Evolutionary conservation across 352 stramenopile species (phyloP).

Genomic region (Globisporangium megalacanthum): DNA sequence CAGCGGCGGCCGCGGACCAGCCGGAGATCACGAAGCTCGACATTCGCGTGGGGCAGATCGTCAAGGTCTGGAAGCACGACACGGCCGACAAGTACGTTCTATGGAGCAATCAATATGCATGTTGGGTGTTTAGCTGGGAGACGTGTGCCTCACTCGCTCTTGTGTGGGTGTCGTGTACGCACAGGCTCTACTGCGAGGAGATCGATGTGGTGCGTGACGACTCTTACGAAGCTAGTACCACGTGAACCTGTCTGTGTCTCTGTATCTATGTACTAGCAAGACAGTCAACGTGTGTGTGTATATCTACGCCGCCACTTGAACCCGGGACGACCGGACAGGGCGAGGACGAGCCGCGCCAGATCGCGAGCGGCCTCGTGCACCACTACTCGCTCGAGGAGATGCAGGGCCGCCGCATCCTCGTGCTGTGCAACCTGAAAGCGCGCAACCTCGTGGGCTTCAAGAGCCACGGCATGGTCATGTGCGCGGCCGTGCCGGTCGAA

Average conservation of each 20-base stretch:
- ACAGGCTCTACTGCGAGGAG: constrained; percentile 87
- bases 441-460: constrained; percentile 88
- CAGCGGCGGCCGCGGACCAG: constrained; percentile 36
- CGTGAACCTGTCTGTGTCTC: background rate
- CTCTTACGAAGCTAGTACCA: too few species aligned
- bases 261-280: background rate
- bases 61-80: constrained; percentile 91
- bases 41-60: constrained; percentile 89
- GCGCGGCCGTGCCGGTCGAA: constrained; percentile 55
- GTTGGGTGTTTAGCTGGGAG: background rate
- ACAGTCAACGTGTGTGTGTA: background rate
- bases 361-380: constrained; percentile 81
- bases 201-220: constrained; percentile 69
- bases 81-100: constrained; percentile 75
- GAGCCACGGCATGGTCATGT: constrained; percentile 92
- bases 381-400: constrained; percentile 88
- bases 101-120: background rate
- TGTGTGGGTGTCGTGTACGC: background rate
- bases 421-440: constrained; percentile 90
- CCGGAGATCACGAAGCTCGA: constrained; percentile 90
- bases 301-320: background rate
- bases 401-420: constrained; percentile 76
- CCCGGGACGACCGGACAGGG: constrained; percentile 18
- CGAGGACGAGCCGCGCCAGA: constrained; percentile 79
- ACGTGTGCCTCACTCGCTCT: background rate